These are phyloP conservation scores for Actinomortierella wolfii DNA, from an alignment of 371 early-diverging fungal genomes.

Conservation along the genomic window DNA sequence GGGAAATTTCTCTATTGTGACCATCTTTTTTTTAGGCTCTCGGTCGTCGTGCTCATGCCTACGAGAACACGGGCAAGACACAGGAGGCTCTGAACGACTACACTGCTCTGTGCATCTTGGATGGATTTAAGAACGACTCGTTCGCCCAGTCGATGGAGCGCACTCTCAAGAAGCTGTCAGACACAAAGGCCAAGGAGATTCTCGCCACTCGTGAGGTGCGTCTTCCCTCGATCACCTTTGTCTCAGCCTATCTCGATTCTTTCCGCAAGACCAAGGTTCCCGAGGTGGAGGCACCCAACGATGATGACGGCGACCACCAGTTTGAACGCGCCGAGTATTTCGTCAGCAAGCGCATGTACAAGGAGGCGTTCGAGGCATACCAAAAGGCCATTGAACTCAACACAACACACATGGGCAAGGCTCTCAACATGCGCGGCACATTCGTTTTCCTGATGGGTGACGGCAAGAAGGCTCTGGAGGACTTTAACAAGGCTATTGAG, in stretches of 20 bases:
- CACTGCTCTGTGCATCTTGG: slow-evolving; percentile 91
- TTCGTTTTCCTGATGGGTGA: slow-evolving; percentile 89
- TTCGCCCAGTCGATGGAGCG: slow-evolving; percentile 89
- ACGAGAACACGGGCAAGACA: slow-evolving; percentile 68
- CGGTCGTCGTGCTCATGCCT: slow-evolving; percentile 85
- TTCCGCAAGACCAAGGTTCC: slow-evolving; percentile 63
- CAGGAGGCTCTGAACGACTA: slow-evolving; percentile 89
- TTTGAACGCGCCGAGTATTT: slow-evolving; percentile 48
- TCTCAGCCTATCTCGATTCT: slow-evolving; percentile 89
- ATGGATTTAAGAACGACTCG: slow-evolving; percentile 87
- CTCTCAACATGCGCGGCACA: slow-evolving; percentile 86
- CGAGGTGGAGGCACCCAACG: slow-evolving; percentile 26
- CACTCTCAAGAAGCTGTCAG: slow-evolving; percentile 83
- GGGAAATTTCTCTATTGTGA: slow-evolving; percentile 15
- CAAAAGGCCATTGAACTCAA: slow-evolving; percentile 70
- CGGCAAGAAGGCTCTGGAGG: slow-evolving; percentile 70
- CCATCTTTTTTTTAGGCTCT: slow-evolving; percentile 55
- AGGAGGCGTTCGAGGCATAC: slow-evolving; percentile 68
- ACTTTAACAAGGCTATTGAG: slow-evolving; percentile 82
- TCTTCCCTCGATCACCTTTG: slow-evolving; percentile 90
- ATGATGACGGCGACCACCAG: slow-evolving; percentile 50
- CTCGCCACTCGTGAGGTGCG: slow-evolving; percentile 66
- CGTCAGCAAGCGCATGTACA: slow-evolving; percentile 58
- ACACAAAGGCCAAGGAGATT: slow-evolving; percentile 77
- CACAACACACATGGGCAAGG: slow-evolving; percentile 60